A percentile compares a stretch with the other conserved stretches of the same genome.
Evolutionary conservation across 2,329 filamentous ascomycete species (phyloP).

Genomic region (Colletotrichum chlorophyti): DNA sequence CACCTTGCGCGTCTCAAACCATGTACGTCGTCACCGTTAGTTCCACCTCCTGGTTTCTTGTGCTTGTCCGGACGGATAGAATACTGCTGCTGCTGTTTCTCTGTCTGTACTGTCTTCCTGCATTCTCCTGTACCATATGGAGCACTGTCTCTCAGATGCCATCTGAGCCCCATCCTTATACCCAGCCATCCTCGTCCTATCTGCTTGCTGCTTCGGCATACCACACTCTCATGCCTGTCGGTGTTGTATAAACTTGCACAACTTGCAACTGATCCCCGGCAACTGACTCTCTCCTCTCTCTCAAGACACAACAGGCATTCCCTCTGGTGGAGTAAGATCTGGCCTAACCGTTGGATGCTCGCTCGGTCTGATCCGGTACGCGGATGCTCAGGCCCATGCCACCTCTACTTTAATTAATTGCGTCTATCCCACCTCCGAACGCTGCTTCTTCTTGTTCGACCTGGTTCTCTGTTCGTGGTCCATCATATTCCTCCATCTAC

Average conservation of each 20-base stretch:
- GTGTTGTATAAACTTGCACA: constrained; percentile 15
- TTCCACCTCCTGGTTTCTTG: constrained; percentile 29
- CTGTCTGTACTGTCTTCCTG: constrained; percentile 13
- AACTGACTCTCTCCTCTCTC: constrained; percentile 13
- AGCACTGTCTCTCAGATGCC: constrained; percentile 21
- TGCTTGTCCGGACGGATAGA: too few species aligned
- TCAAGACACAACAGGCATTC: constrained; percentile 10
- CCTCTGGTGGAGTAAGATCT: constrained; percentile 23
- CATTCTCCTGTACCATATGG: too few species aligned
- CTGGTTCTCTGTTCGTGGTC: constrained; percentile 22
- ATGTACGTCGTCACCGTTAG: constrained; percentile 28
- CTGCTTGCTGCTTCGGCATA: constrained; percentile 10
- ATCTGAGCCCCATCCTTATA: constrained; percentile 23
- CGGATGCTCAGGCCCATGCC: constrained; percentile 22
- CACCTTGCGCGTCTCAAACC: constrained; percentile 30
- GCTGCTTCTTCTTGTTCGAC: constrained; percentile 10
- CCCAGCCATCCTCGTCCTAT: background rate
- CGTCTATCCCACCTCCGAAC: constrained; percentile 20
- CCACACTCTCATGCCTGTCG: constrained; percentile 1
- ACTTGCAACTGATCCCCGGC: constrained; percentile 22
- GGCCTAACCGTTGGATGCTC: constrained; percentile 21
- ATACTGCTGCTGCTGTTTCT: too few species aligned
- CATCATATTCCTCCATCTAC: constrained; percentile 19
- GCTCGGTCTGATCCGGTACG: constrained; percentile 27
- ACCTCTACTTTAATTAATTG: constrained; percentile 25